These are phyloP conservation scores for Kuraishia floccosa DNA, from an alignment of 805 yeast species.

Conservation along the genomic window DNA sequence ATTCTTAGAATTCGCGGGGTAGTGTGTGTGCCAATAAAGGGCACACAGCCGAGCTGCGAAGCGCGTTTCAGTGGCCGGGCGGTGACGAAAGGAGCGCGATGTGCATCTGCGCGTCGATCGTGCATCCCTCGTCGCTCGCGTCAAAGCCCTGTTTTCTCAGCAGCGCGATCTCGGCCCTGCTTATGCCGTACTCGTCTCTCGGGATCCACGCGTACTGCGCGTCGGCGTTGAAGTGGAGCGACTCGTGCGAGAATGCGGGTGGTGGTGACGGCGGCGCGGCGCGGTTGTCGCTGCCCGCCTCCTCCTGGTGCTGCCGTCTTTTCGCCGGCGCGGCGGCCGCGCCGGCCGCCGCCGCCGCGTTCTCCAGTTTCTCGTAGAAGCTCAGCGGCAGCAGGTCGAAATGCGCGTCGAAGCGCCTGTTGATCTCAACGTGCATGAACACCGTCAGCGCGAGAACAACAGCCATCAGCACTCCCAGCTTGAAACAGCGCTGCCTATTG, in stretches of 20 bases:
- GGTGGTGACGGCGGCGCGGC: too few relatives aligned
- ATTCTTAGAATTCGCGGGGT: too few relatives aligned
- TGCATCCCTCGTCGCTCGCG: slow-evolving; percentile 10
- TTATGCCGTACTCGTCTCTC: slow-evolving; percentile 19
- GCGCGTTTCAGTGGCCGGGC: too few relatives aligned
- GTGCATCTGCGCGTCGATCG: slow-evolving; percentile 5
- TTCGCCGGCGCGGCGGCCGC: slow-evolving; percentile 1
- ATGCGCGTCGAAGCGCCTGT: slow-evolving; percentile 24
- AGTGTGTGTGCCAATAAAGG: too few relatives aligned
- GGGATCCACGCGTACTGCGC: slow-evolving; percentile 14
- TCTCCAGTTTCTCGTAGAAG: slow-evolving; percentile 5
- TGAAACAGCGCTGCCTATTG: slow-evolving; percentile 33
- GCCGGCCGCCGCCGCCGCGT: too few relatives aligned
- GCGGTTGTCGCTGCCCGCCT: not conserved
- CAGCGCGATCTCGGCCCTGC: slow-evolving; percentile 12
- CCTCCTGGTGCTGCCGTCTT: not conserved
- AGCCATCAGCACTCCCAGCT: slow-evolving; percentile 37
- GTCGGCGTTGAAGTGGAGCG: slow-evolving; percentile 10
- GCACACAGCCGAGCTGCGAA: too few relatives aligned
- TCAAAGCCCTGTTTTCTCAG: slow-evolving; percentile 11
- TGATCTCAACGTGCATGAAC: slow-evolving; percentile 42
- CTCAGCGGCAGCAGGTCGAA: slow-evolving; percentile 26
- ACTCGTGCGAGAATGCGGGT: slow-evolving; percentile 11
- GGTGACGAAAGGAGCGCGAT: too few relatives aligned
- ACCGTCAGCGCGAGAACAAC: slow-evolving; percentile 40